phyloP scores from a whole-genome alignment of 352 stramenopile genomes.

The Globisporangium iwayamae region DNA sequence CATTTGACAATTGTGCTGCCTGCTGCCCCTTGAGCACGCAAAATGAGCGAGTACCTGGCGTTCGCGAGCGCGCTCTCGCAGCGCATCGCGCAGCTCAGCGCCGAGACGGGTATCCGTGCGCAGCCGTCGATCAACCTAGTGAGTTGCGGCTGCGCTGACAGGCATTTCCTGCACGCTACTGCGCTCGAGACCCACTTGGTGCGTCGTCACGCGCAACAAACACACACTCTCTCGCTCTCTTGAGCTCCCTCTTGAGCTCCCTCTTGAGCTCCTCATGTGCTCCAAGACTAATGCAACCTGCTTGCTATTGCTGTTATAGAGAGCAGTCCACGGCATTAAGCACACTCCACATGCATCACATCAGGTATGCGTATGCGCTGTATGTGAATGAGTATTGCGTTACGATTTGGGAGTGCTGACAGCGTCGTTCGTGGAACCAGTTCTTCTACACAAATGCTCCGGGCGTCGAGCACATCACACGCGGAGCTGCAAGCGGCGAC shows the following conservation, averaged over 20 bases:
- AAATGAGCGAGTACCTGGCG: slow-evolving; percentile 17
- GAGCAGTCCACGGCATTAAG: slow-evolving; percentile 9
- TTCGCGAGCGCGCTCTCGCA: slow-evolving; percentile 26
- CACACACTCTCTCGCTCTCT: neutral
- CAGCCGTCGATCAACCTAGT: slow-evolving; percentile 32
- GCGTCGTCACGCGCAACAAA: neutral
- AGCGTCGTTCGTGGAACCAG: slow-evolving; percentile 3
- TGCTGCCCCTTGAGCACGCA: neutral
- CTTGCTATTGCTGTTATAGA: neutral
- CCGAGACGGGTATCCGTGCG: slow-evolving; percentile 30
- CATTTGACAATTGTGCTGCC: neutral
- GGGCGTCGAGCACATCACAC: slow-evolving; percentile 11
- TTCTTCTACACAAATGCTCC: slow-evolving; percentile 27
- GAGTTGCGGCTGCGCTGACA: slow-evolving; percentile 23
- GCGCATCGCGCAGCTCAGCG: slow-evolving; percentile 30
- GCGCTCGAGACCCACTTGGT: slow-evolving; percentile 45
- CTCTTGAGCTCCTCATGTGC: neutral
- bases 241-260: neutral
- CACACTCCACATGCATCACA: slow-evolving; percentile 5
- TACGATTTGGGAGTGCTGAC: neutral
- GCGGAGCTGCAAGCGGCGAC: neutral
- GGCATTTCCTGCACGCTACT: slow-evolving; percentile 35
- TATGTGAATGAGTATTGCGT: neutral
- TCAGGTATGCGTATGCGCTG: slow-evolving; percentile 4
- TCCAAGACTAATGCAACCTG: neutral